Base-by-base conservation (phyloP, 1,284 basidiomycete species). In the Rhodotorula sp. region DNA sequence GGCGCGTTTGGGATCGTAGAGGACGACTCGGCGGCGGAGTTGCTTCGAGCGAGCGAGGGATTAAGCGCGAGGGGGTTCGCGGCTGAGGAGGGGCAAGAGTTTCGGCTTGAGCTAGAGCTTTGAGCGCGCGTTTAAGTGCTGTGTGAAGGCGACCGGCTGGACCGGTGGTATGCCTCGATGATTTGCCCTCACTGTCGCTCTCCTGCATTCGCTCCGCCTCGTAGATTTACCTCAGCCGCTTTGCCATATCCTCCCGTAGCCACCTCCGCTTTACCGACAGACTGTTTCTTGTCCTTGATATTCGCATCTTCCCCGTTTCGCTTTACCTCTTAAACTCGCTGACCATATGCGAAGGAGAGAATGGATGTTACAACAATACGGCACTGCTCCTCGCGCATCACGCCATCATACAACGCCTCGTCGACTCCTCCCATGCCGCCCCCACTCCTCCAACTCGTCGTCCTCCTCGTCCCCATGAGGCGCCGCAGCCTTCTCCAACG, bases 1-100 rank as follows among this genome's bases (percentile, higher is more conserved):
- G 67, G 67, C 49, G 36, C 49, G 36, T 27, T 52, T 20, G 20
- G 39, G 39, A 44, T 44, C 39, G 39, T 44, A 17, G 39, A 44
- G 3, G 39, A 44, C 19, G 39, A 44, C 7, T 10, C 39, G 9
- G 39, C 13, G 39, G 11, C 19, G 39, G 39, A 44, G 39, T 44
- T 44, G 39, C 39, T 44, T 17, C 13, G 13, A 15, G 39, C 9
- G 39, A 44, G 39, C 19, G 39, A 44, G 39, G 39, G 39, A 17
- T 44, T 44, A 44, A 17, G 39, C 3, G 39, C 39, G 39, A 44
- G 39, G 39, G 39, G 24, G 15, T 62, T 54, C 30, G 52, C 44
- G 15, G 61, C 55, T 29, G 52, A 62, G 29, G 51, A 39, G 29
- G 47, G 10, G 22, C 22, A 24, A 52, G 36, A 30, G 22, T 62